Percentiles rank a stretch among this genome's conserved stretches.
phyloP scores from a whole-genome alignment of 495 filamentous ascomycete species.

The Alectoria sarmentosa region DNA sequence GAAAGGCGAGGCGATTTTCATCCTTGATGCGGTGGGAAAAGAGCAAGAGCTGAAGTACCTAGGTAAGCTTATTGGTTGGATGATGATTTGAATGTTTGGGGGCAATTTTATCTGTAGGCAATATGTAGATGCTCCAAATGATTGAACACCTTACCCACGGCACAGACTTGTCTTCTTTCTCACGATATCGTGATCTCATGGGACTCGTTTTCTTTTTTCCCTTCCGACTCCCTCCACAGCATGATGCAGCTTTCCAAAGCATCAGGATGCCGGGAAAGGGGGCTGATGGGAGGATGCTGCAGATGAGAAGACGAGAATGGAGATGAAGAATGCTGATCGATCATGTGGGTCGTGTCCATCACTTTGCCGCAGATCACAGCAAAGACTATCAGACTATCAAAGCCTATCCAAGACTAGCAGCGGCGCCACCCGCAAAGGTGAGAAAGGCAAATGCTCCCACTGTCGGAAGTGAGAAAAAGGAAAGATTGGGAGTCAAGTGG shows the following conservation, averaged over 20 bases:
- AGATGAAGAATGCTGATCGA: not conserved
- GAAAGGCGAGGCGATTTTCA: no score
- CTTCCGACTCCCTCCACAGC: not conserved
- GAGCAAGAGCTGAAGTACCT: conserved; percentile 28
- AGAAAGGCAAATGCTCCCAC: no score
- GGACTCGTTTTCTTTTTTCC: not conserved
- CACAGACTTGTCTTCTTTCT: not conserved
- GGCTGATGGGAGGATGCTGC: no score
- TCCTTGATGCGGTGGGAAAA: no score
- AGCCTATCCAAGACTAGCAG: not conserved
- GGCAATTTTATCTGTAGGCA: not conserved
- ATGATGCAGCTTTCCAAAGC: no score
- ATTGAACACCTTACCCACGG: not conserved
- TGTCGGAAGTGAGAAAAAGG: no score
- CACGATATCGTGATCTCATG: no score
- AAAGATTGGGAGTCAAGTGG: no score
- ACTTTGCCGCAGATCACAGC: no score
- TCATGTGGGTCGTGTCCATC: no score
- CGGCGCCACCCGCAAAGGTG: conserved; percentile 8
- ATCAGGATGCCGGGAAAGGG: not conserved
- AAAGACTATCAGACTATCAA: no score
- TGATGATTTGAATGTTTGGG: conserved; percentile 20
- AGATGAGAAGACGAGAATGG: not conserved
- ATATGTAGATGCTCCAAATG: no score
- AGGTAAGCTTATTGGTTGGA: conserved; percentile 19